phyloP scores from a whole-genome alignment of 148 eudicot genomes.

The Silene latifolia region DNA sequence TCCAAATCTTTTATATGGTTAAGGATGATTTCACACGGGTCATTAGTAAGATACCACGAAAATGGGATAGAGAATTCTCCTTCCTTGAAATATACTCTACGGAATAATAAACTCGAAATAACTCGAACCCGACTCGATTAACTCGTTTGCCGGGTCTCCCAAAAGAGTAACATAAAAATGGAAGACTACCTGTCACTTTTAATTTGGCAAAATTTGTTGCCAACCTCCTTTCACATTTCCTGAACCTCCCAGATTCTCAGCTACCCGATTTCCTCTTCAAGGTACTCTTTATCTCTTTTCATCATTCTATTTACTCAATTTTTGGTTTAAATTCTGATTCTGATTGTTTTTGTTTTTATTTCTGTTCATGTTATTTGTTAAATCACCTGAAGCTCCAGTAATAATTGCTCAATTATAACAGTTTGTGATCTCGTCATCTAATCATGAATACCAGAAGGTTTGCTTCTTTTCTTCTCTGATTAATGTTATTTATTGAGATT shows the following conservation, averaged over 20 bases:
- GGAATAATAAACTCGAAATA: too few species aligned
- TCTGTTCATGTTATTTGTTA: not conserved
- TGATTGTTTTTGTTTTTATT: not conserved
- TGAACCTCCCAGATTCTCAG: not conserved
- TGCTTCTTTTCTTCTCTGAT: not conserved
- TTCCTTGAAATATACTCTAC: too few species aligned
- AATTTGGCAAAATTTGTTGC: too few species aligned
- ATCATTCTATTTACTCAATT: not conserved
- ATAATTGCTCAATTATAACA: not conserved
- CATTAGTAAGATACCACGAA: too few species aligned
- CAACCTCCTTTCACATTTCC: too few species aligned
- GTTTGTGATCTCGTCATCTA: not conserved
- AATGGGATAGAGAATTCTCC: too few species aligned
- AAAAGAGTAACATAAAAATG: too few species aligned
- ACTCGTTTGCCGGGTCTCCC: not conserved
- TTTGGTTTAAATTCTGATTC: not conserved
- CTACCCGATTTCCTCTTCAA: not conserved
- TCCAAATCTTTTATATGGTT: too few species aligned
- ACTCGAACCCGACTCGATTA: too few species aligned
- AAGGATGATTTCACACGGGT: too few species aligned
- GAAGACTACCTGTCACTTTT: too few species aligned
- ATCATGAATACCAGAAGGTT: conserved; percentile 15
- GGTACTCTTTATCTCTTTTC: not conserved
- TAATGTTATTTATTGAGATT: not conserved
- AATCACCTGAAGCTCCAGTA: not conserved